Percentiles rank a stretch among this genome's conserved stretches.
Evolutionary conservation across 2,329 filamentous ascomycete species (phyloP).

Genomic region (Clonostachys sp.): DNA sequence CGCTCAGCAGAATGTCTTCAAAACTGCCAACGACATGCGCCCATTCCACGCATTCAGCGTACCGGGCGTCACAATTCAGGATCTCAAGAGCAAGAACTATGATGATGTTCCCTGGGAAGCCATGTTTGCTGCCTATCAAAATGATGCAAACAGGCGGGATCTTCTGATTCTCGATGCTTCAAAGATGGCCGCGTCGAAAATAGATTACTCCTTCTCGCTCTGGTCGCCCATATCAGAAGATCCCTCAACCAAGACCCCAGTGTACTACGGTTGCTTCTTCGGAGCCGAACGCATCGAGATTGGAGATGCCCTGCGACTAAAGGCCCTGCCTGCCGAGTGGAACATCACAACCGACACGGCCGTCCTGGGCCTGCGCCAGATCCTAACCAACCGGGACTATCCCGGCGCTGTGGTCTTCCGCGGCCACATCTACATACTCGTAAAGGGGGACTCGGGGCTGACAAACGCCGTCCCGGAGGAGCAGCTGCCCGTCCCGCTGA

Average conservation of each 20-base stretch:
- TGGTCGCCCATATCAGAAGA: constrained; percentile 31
- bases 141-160: constrained; percentile 30
- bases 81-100: constrained; percentile 31
- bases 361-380: constrained; percentile 31
- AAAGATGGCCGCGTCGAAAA: constrained; percentile 42
- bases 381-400: constrained; percentile 27
- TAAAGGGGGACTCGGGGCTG: constrained; percentile 12
- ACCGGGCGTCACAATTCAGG: constrained; percentile 30
- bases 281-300: constrained; percentile 44
- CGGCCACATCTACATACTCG: constrained; percentile 31
- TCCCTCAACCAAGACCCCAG: constrained; percentile 20
- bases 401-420: constrained; percentile 31
- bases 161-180: constrained; percentile 42
- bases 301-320: constrained; percentile 43
- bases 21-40: constrained; percentile 34
- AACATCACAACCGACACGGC: constrained; percentile 20
- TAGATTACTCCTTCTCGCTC: constrained; percentile 44
- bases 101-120: constrained; percentile 36
- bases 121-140: constrained; percentile 21
- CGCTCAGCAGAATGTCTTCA: constrained; percentile 29
- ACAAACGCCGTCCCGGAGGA: constrained; percentile 23
- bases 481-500: constrained; percentile 32
- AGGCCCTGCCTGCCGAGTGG: constrained; percentile 29
- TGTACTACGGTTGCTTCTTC: constrained; percentile 43
- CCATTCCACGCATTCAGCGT: constrained; percentile 49